These are phyloP conservation scores for Lasiosphaeria ovina DNA, from an alignment of 495 filamentous ascomycete species.

Conservation along the genomic window DNA sequence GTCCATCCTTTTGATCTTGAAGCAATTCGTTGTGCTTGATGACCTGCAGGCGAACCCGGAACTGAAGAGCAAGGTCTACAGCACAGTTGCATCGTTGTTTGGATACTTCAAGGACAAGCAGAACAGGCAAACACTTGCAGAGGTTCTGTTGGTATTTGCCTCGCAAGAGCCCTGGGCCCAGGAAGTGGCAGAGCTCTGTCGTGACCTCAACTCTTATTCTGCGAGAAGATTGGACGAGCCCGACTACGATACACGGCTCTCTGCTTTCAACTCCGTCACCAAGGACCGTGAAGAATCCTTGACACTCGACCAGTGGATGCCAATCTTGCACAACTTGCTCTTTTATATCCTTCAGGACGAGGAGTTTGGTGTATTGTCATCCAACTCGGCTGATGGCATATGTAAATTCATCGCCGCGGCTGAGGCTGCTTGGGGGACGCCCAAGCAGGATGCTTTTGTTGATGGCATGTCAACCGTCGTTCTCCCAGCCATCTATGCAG, in stretches of 20 bases:
- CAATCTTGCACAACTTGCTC: conserved; percentile 86
- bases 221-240: conserved; percentile 69
- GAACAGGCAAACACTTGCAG: conserved; percentile 68
- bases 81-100: conserved; percentile 70
- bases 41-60: conserved; percentile 62
- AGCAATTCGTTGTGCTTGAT: conserved; percentile 64
- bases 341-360: conserved; percentile 84
- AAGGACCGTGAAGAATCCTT: conserved; percentile 51
- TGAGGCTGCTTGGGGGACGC: conserved; percentile 29
- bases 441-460: conserved; percentile 39
- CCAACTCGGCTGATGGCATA: conserved; percentile 75
- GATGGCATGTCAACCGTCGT: conserved; percentile 59
- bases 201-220: conserved; percentile 75
- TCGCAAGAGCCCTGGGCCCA: conserved; percentile 55
- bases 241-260: conserved; percentile 77
- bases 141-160: conserved; percentile 69
- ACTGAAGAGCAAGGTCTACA: conserved; percentile 58
- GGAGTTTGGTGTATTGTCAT: conserved; percentile 77
- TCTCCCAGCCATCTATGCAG: conserved; percentile 71
- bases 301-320: conserved; percentile 78
- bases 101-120: conserved; percentile 79
- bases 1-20: conserved; percentile 69
- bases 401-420: conserved; percentile 72
- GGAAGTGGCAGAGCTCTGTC: conserved; percentile 69
- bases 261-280: conserved; percentile 74